phyloP scores from a whole-genome alignment of 164 flowering plant species.

The Vitis riparia region DNA sequence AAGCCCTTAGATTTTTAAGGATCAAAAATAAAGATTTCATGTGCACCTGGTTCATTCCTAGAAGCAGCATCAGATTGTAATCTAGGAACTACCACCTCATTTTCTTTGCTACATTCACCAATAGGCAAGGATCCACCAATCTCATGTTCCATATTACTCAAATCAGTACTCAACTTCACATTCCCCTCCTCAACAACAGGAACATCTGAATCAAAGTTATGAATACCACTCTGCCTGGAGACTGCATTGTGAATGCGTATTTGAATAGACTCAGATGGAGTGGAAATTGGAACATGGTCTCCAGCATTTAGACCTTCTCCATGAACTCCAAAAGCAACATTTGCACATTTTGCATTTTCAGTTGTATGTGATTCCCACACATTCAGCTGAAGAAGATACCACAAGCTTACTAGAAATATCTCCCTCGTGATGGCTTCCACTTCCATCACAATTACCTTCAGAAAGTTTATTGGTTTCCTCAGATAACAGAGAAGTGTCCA shows the following conservation, averaged over 20 bases:
- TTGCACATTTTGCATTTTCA: slow-evolving; percentile 14
- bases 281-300: slow-evolving; percentile 12
- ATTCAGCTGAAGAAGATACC: slow-evolving; percentile 24
- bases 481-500: slow-evolving; percentile 17
- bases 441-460: slow-evolving; percentile 14
- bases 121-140: slow-evolving; percentile 14
- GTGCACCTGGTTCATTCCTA: slow-evolving; percentile 29
- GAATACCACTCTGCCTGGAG: slow-evolving; percentile 13
- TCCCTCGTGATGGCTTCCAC: slow-evolving; percentile 7
- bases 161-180: slow-evolving; percentile 9
- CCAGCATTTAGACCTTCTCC: slow-evolving; percentile 10
- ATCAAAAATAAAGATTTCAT: background rate
- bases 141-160: slow-evolving; percentile 16
- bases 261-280: slow-evolving; percentile 18
- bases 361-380: slow-evolving; percentile 9
- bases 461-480: slow-evolving; percentile 15
- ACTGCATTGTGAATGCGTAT: slow-evolving; percentile 13
- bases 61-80: slow-evolving; percentile 8
- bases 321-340: slow-evolving; percentile 12
- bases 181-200: slow-evolving; percentile 19
- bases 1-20: background rate
- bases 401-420: slow-evolving; percentile 13
- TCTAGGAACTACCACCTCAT: slow-evolving; percentile 6
- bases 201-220: slow-evolving; percentile 9
- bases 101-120: slow-evolving; percentile 5